phyloP scores from a whole-genome alignment of 805 yeast species.

The Yamadazyma sp. region DNA sequence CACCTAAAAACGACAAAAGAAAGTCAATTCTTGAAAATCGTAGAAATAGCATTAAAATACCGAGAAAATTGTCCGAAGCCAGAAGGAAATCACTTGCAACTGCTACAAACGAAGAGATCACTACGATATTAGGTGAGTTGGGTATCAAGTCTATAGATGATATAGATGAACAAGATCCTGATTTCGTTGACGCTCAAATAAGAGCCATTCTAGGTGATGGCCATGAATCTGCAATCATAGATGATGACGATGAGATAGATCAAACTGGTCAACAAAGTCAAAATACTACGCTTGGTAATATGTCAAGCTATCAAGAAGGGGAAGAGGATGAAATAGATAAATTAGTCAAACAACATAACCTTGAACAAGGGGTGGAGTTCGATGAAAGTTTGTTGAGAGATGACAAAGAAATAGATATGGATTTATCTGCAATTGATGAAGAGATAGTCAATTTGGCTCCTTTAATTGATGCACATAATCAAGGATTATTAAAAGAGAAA shows the following conservation, averaged over 20 bases:
- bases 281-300: neutral
- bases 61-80: slow-evolving; percentile 33
- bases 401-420: slow-evolving; percentile 21
- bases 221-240: slow-evolving; percentile 23
- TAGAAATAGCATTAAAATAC: slow-evolving; percentile 9
- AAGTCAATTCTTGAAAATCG: slow-evolving; percentile 2
- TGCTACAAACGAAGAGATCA: slow-evolving; percentile 38
- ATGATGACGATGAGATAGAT: slow-evolving; percentile 12
- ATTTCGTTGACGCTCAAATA: slow-evolving; percentile 29
- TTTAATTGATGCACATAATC: slow-evolving; percentile 34
- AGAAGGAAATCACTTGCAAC: slow-evolving; percentile 37
- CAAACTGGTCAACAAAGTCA: neutral
- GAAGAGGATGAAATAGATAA: slow-evolving; percentile 39
- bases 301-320: slow-evolving; percentile 12
- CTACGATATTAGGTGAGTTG: slow-evolving; percentile 33
- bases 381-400: slow-evolving; percentile 16
- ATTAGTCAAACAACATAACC: slow-evolving; percentile 32
- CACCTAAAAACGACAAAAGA: slow-evolving; percentile 6
- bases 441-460: slow-evolving; percentile 41
- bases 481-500: slow-evolving; percentile 21
- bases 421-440: slow-evolving; percentile 32
- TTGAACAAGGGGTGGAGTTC: slow-evolving; percentile 29
- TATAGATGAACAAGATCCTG: slow-evolving; percentile 25
- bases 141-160: slow-evolving; percentile 31
- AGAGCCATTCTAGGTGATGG: slow-evolving; percentile 27